A percentile compares a stretch with the other conserved stretches of the same genome.
phyloP scores from a whole-genome alignment of 148 eudicot species.

The Rhododendron henanense region DNA sequence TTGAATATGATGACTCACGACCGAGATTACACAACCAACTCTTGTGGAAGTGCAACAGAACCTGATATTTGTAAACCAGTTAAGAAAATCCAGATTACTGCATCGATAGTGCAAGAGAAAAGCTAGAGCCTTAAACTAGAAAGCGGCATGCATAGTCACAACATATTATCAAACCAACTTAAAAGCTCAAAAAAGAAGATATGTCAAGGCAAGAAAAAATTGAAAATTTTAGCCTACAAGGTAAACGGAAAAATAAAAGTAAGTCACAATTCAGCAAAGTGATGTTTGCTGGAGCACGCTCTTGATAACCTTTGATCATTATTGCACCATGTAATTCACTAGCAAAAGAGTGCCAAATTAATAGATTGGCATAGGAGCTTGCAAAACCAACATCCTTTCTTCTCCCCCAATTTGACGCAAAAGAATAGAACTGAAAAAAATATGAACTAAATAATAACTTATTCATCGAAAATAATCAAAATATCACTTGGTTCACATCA shows the following conservation, averaged over 20 bases:
- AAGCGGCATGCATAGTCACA: neutral
- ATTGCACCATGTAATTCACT: neutral
- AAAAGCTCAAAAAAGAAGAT: neutral
- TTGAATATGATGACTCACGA: constrained; percentile 1
- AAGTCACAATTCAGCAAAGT: neutral
- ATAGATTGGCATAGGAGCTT: neutral
- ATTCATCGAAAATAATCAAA: neutral
- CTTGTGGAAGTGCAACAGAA: neutral
- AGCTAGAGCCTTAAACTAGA: neutral
- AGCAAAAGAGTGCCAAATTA: neutral
- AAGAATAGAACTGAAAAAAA: neutral
- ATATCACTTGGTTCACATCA: neutral
- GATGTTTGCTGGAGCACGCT: neutral
- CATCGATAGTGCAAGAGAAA: neutral
- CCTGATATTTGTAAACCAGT: constrained; percentile 14
- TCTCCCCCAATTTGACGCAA: neutral
- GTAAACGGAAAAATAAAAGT: neutral
- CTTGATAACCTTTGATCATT: neutral
- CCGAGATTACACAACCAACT: constrained; percentile 8
- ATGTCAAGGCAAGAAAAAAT: neutral
- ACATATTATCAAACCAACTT: neutral
- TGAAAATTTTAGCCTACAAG: neutral
- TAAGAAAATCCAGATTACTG: neutral
- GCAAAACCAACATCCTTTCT: neutral
- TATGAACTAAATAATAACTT: neutral